Evolutionary conservation across 148 eudicot genomes (phyloP), one percentile per base, ranked within the genome.

Genomic region (Vaccinium vitisidaea): DNA sequence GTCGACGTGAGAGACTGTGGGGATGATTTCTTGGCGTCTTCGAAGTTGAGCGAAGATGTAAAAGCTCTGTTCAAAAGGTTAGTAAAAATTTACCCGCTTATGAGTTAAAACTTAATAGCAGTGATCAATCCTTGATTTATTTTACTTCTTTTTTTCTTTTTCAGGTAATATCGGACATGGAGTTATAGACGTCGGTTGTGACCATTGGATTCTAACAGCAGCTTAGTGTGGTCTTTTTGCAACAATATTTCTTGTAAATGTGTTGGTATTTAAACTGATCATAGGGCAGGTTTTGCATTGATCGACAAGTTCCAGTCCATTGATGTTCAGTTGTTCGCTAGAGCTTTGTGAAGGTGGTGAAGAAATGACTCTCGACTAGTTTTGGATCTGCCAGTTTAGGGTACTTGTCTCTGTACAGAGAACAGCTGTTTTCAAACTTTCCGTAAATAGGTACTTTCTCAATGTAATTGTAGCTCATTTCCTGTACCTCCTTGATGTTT

Each of bases 11-110:
- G 83, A 50, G 89, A 92, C 19, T 93, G 88, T 83, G 99, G 90
- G 21, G 99, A 96, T 81, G 0, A 12, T 63, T 96, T 94, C 84
- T 84, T 96, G 77, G 99, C 92, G 77, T 86, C 91, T 7, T 82
- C 87, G 9, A 55, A 83, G 69, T 56, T 94, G 58, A 88, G 89
- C 27, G 94, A 90, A 84, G 97, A 96, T 82, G 86, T 96, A 10
- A 86, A 90, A 84, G 86, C 92, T 61, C 76, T 94, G 25, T 90
- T 87, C 83, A 89, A 84, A 85, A 94, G 99, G 98, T 96, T 76
- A n/a, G 89, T 87, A 75, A 19, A 43, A 73, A 48, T 21, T 69
- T 11, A 18, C 78, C 67, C 49, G 70, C 80, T 75, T 21, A 13
- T 74, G 49, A 8, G 11, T 18, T 36, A 3, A 21, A 27, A 43